Conservation (phyloP, 179 eudicot genomes). For the Beta macrorhiza region DNA sequence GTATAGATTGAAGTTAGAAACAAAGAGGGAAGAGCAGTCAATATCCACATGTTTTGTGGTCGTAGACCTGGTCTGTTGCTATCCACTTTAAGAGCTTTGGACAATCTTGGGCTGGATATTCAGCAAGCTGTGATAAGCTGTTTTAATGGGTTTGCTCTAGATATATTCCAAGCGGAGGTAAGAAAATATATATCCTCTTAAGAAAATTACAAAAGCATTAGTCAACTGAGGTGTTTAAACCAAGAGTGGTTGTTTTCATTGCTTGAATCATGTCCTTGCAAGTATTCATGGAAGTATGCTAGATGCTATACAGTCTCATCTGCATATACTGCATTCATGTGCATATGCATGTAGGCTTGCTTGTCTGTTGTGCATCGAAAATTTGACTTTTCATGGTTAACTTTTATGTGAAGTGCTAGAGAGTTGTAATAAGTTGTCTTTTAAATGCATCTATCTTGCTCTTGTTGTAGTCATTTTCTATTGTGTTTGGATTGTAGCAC, state of each 20-base stretch:
- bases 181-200: background rate
- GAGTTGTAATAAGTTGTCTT: background rate
- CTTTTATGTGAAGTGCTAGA: background rate
- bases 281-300: background rate
- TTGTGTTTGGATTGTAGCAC: too few species aligned
- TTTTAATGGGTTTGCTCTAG: constrained; percentile 80
- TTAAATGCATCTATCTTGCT: background rate
- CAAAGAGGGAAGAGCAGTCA: constrained; percentile 71
- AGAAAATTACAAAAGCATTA: background rate
- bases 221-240: background rate
- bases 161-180: constrained; percentile 83
- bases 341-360: background rate
- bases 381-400: background rate
- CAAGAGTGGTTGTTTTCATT: background rate
- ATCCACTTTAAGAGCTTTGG: constrained; percentile 70
- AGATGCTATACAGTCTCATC: background rate
- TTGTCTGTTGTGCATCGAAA: background rate
- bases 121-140: constrained; percentile 85
- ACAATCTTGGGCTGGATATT: constrained; percentile 71
- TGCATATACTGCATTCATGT: background rate
- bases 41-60: constrained; percentile 77
- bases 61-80: constrained; percentile 80
- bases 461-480: too few species aligned
- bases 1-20: constrained; percentile 62
- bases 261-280: background rate